These are phyloP conservation scores for Picea mariana DNA, from an alignment of 83 land plant genomes.

Conservation along the genomic window DNA sequence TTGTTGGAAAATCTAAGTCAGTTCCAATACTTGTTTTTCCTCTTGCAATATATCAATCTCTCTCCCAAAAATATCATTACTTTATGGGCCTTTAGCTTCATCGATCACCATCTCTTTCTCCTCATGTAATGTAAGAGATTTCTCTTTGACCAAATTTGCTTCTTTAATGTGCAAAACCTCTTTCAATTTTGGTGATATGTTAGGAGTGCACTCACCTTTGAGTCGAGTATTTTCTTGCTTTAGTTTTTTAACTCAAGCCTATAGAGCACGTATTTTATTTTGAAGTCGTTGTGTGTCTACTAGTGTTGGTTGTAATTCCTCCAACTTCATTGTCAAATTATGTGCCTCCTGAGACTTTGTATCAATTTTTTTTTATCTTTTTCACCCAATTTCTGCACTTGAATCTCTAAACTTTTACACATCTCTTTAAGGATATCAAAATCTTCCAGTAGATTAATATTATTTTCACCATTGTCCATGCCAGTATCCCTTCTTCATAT, in stretches of 20 bases:
- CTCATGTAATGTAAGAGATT: slow-evolving; percentile 1
- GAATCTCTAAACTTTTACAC: neutral
- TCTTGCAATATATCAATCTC: slow-evolving; percentile 14
- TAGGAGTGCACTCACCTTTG: neutral
- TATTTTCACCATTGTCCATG: neutral
- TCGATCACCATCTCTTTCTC: slow-evolving; percentile 18
- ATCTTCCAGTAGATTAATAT: neutral
- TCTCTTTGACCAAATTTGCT: neutral
- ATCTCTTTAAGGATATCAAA: slow-evolving; percentile 1
- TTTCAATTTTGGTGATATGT: neutral
- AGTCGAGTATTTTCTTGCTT: slow-evolving; percentile 6
- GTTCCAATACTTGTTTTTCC: slow-evolving; percentile 4
- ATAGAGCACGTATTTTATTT: neutral
- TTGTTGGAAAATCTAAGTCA: neutral
- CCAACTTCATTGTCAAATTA: slow-evolving; percentile 9
- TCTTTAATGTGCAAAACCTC: slow-evolving; percentile 7
- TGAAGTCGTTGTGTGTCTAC: slow-evolving; percentile 6
- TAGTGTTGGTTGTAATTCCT: slow-evolving; percentile 2
- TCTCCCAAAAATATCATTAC: neutral
- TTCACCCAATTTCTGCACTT: slow-evolving; percentile 1
- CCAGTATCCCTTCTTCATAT: neutral
- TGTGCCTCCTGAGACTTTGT: slow-evolving; percentile 13
- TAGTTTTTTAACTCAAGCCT: slow-evolving; percentile 8
- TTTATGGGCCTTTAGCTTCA: neutral
- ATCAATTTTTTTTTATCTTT: neutral